A percentile compares a stretch with the other conserved stretches of the same genome.
Evolutionary conservation across 805 yeast species (phyloP).

Genomic region (Saccharomycopsis amapae): DNA sequence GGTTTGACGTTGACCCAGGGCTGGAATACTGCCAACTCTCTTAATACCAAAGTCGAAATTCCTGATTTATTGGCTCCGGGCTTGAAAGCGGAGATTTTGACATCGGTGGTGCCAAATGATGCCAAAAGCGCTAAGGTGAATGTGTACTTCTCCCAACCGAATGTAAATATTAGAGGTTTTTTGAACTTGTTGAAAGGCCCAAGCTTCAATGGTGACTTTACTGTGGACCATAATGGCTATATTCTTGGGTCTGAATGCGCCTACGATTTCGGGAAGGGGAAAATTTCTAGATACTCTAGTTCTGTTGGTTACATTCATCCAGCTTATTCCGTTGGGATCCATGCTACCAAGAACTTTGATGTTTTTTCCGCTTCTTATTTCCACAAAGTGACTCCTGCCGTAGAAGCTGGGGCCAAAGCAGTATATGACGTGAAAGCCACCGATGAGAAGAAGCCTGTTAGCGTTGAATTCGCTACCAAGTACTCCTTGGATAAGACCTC

Average conservation of each 20-base stretch:
- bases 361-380: conserved; percentile 92
- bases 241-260: conserved; percentile 97
- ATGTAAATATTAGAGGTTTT: conserved; percentile 88
- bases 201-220: conserved; percentile 86
- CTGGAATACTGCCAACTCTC: conserved; percentile 90
- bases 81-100: conserved; percentile 83
- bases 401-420: conserved; percentile 98
- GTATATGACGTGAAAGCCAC: conserved; percentile 76
- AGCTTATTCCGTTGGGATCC: conserved; percentile 62
- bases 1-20: conserved; percentile 95
- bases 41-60: conserved; percentile 90
- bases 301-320: conserved; percentile 91
- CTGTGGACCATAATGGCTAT: conserved; percentile 92
- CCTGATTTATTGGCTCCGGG: conserved; percentile 91
- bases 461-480: conserved; percentile 93
- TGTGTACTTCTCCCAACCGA: conserved; percentile 84
- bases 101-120: conserved; percentile 76
- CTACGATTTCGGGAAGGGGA: conserved; percentile 89
- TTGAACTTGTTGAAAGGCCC: conserved; percentile 95
- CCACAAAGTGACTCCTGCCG: conserved; percentile 86
- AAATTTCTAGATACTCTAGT: conserved; percentile 87
- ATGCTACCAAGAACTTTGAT: conserved; percentile 80
- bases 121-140: conserved; percentile 84
- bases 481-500: conserved; percentile 82
- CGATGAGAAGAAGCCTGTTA: conserved; percentile 68